Evolutionary conservation across 2,329 filamentous ascomycete species (phyloP), one percentile per base, ranked within the genome.

Genomic region (Nemania sp.): DNA sequence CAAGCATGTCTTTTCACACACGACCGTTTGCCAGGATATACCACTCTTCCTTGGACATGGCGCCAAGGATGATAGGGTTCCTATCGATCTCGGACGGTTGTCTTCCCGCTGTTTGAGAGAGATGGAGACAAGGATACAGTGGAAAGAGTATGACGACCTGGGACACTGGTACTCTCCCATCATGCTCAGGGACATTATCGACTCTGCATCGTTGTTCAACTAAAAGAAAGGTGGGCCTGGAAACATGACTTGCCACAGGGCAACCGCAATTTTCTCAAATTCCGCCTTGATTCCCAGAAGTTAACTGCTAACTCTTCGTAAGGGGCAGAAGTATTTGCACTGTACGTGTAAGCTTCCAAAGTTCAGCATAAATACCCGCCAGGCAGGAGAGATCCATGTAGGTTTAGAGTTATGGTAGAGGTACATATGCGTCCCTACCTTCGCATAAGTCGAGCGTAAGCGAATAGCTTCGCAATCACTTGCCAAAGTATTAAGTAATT

Each of bases 281-380:
- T 47, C 47, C n/a, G 5, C 5, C 30, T 46, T 47, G 1, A 55
- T 46, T 3, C 8, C n/a, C 1, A 28, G 19, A 2, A 34, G 28
- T 30, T 55, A 46, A 5, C 15, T 2, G 3, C 12, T 39, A 5
- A 34, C 46, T 17, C 19, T 30, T 6, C 12, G 17, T 64, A 14
- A 72, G 40, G 11, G 22, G 36, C 11, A 23, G 20, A 2, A 54
- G 31, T 15, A 46, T 22, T 4, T 37, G 26, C 8, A 50, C 46
- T 49, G 73, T 65, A 14, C 66, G 59, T 15, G 73, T n/a, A n/a
- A n/a, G n/a, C n/a, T n/a, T n/a, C n/a, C n/a, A n/a, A n/a, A n/a
- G n/a, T n/a, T n/a, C n/a, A n/a, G n/a, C n/a, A n/a, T n/a, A n/a
- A n/a, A n/a, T n/a, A n/a, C n/a, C n/a, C n/a, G n/a, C n/a, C n/a